phyloP scores from a whole-genome alignment of 78 protist species.

The Chrysochromulina parva region DNA sequence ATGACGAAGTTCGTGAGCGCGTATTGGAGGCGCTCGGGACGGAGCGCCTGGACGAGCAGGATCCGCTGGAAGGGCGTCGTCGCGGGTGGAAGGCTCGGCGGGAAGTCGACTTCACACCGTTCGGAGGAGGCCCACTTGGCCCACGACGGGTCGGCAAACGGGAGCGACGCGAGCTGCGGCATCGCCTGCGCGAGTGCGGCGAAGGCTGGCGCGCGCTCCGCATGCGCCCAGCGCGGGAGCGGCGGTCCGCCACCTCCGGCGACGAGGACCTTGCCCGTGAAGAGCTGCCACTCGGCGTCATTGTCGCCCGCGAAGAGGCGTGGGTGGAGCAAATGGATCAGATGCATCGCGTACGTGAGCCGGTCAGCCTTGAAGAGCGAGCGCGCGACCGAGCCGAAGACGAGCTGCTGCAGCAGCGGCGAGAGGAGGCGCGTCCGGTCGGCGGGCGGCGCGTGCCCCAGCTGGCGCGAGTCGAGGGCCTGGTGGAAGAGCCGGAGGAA shows the following conservation, averaged over 20 bases:
- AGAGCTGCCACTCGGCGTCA: conserved; percentile 52
- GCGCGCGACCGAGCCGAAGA: conserved; percentile 48
- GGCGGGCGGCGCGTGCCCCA: background rate
- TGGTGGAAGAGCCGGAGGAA: conserved; percentile 36
- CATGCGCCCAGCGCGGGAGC: conserved; percentile 3
- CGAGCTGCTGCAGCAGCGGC: background rate
- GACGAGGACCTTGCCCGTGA: conserved; percentile 40
- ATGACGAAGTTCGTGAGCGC: background rate
- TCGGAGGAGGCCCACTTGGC: background rate
- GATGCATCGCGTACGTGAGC: conserved; percentile 63
- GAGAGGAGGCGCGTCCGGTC: conserved; percentile 5
- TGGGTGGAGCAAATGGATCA: conserved; percentile 50
- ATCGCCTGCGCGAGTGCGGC: background rate
- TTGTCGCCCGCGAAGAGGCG: background rate
- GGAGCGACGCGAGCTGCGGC: conserved; percentile 21
- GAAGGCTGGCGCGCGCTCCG: background rate
- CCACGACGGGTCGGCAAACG: conserved; percentile 4
- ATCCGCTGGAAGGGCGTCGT: conserved; percentile 57
- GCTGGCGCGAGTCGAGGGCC: background rate
- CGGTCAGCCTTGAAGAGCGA: conserved; percentile 81
- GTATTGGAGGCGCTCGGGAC: conserved; percentile 72
- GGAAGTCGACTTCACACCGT: conserved; percentile 17
- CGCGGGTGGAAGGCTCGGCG: background rate
- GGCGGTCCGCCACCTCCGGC: background rate
- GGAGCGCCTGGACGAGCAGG: conserved; percentile 68